phyloP scores from a whole-genome alignment of 2,329 filamentous ascomycete genomes.

The Alternaria ventricosa region DNA sequence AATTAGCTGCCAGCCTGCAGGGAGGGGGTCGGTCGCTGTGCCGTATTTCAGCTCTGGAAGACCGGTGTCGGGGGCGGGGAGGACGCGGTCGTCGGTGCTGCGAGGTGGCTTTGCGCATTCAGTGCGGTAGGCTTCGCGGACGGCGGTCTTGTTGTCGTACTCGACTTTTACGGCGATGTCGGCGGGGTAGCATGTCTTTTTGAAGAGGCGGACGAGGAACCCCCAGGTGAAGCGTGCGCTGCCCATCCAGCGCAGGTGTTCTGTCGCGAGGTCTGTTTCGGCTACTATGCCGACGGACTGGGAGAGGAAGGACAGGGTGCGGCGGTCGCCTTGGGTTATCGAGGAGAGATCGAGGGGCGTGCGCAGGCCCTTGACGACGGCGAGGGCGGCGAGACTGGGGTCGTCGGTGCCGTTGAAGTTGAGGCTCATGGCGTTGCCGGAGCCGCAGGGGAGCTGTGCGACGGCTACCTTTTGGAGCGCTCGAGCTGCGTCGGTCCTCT shows the following conservation, averaged over 20 bases:
- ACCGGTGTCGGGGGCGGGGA: conserved; percentile 40
- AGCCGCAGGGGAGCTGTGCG: conserved; percentile 87
- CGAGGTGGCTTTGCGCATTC: conserved; percentile 34
- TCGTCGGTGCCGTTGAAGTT: conserved; percentile 85
- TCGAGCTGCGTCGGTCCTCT: conserved; percentile 73
- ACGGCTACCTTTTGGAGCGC: conserved; percentile 82
- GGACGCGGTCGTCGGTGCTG: conserved; percentile 28
- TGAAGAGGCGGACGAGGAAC: conserved; percentile 76
- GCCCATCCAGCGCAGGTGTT: conserved; percentile 93
- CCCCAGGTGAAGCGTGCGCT: conserved; percentile 83
- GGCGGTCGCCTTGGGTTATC: conserved; percentile 78
- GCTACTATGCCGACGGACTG: conserved; percentile 90
- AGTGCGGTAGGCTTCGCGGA: conserved; percentile 73
- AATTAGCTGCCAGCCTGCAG: conserved; percentile 75
- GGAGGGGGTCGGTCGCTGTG: conserved; percentile 77
- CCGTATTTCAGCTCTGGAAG: conserved; percentile 81
- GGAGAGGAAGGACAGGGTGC: conserved; percentile 85
- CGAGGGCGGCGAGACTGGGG: conserved; percentile 77
- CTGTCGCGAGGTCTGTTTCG: conserved; percentile 87
- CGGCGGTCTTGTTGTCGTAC: conserved; percentile 73
- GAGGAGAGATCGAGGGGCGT: conserved; percentile 86
- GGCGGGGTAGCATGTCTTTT: conserved; percentile 82
- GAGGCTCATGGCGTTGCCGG: conserved; percentile 90
- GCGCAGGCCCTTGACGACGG: conserved; percentile 85
- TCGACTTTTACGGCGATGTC: conserved; percentile 87